Conservation (phyloP, 805 yeast species). For the Starmerella scarabaei region DNA sequence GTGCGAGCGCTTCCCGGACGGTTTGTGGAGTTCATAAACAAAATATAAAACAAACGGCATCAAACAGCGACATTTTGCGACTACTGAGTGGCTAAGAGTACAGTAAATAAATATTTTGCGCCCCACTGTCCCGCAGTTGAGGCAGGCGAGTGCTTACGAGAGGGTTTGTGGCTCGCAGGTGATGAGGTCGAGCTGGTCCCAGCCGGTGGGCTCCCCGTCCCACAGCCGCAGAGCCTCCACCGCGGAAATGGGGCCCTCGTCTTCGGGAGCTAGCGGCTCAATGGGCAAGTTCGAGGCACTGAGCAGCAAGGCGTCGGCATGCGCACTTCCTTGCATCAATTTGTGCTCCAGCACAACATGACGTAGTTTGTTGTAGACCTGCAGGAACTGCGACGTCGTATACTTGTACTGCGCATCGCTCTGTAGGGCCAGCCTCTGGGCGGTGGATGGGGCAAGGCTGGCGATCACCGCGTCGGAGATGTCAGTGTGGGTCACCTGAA, state of each 20-base stretch:
- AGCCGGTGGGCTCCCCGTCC: no score
- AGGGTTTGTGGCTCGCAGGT: no score
- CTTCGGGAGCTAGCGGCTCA: conserved; percentile 3
- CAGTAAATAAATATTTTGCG: no score
- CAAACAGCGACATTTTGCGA: no score
- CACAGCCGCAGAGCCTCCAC: conserved; percentile 7
- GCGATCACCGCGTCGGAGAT: conserved; percentile 21
- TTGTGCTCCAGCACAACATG: conserved; percentile 19
- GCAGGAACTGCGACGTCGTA: conserved; percentile 21
- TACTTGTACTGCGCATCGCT: conserved; percentile 22
- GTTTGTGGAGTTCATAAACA: no score
- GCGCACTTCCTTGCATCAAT: conserved; percentile 15
- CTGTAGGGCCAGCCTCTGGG: conserved; percentile 16
- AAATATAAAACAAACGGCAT: no score
- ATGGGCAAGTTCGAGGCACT: conserved; percentile 1
- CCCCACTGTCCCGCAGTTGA: no score
- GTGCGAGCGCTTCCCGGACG: no score
- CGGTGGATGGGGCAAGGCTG: conserved; percentile 18
- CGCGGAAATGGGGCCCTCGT: conserved; percentile 10
- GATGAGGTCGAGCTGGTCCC: no score
- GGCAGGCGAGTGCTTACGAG: no score
- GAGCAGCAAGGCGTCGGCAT: conserved; percentile 13
- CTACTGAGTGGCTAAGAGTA: no score
- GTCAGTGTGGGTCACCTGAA: conserved; percentile 19
- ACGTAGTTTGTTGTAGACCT: conserved; percentile 19